Evolutionary conservation across 2,329 filamentous ascomycete genomes (phyloP).

Genomic region (Lasiodiplodia gonubiensis): DNA sequence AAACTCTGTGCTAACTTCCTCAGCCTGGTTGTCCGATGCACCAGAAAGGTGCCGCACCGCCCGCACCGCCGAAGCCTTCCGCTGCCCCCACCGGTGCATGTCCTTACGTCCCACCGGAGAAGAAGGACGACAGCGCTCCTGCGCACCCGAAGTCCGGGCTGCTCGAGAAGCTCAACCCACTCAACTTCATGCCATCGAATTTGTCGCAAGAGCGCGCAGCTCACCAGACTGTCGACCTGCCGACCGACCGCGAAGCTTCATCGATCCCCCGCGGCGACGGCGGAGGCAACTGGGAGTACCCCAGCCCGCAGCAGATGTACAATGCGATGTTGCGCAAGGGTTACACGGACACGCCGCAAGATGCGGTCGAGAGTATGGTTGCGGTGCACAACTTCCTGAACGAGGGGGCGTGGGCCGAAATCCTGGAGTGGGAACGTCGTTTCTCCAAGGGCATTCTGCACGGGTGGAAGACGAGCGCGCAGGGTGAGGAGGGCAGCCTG

Average conservation of each 20-base stretch:
- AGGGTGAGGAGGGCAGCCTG: constrained; percentile 70
- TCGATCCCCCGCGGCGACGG: constrained; percentile 86
- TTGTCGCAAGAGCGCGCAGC: constrained; percentile 80
- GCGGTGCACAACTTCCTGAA: constrained; percentile 98
- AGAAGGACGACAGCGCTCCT: constrained; percentile 39
- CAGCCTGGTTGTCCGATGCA: constrained; percentile 76
- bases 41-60: constrained; percentile 44
- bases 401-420: constrained; percentile 95
- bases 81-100: constrained; percentile 56
- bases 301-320: constrained; percentile 99
- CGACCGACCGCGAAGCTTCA: constrained; percentile 80
- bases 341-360: constrained; percentile 90
- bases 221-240: constrained; percentile 74
- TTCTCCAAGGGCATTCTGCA: constrained; percentile 75
- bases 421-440: constrained; percentile 88
- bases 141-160: constrained; percentile 52
- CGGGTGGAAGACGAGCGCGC: constrained; percentile 75
- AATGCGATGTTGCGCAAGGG: constrained; percentile 96
- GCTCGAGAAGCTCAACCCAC: constrained; percentile 71
- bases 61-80: constrained; percentile 36
- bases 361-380: constrained; percentile 95
- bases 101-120: constrained; percentile 33
- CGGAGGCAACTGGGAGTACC: constrained; percentile 91
- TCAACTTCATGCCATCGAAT: constrained; percentile 95
- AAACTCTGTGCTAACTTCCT: constrained; percentile 12